Evolutionary conservation across 768 basidiomycete species (phyloP).

Genomic region (Termitomyces titanicus): DNA sequence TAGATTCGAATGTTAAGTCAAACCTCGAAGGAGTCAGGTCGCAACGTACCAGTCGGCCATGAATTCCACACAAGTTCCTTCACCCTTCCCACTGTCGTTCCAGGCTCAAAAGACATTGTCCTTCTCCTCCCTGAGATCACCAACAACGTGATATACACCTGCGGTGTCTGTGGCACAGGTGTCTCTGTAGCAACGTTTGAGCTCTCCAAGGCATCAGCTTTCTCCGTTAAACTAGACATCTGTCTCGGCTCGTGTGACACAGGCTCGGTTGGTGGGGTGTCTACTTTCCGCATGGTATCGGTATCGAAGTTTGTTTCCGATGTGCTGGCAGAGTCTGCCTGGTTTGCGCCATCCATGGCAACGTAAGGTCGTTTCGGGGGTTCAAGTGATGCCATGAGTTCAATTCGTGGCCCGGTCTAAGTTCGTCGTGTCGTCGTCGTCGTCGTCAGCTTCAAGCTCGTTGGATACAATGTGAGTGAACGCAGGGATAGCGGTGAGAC

Average conservation of each 20-base stretch:
- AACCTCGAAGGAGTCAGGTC: too few species aligned
- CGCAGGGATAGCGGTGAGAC: not conserved
- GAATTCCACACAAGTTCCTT: conserved; percentile 84
- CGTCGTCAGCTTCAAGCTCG: not conserved
- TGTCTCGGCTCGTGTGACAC: conserved; percentile 12
- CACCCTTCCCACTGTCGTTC: conserved; percentile 69
- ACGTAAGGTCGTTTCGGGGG: conserved; percentile 12
- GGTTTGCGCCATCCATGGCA: conserved; percentile 2
- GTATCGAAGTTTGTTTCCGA: conserved; percentile 15
- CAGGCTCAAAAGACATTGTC: conserved; percentile 73
- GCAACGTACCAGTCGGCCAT: conserved; percentile 65
- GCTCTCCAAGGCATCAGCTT: not conserved
- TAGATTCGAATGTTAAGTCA: conserved; percentile 19
- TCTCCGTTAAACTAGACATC: conserved; percentile 1
- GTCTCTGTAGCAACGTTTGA: conserved; percentile 3
- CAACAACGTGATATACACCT: conserved; percentile 67
- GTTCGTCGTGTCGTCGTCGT: not conserved
- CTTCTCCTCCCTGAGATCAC: conserved; percentile 65
- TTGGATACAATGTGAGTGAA: not conserved
- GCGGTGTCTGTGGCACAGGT: conserved; percentile 54
- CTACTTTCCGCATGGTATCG: not conserved
- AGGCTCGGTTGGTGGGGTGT: not conserved
- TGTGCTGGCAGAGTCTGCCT: conserved; percentile 14
- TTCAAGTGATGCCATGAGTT: conserved; percentile 16
- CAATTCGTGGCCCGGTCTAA: not conserved